phyloP scores from a whole-genome alignment of 148 eudicot genomes.

The Agrostemma githago region DNA sequence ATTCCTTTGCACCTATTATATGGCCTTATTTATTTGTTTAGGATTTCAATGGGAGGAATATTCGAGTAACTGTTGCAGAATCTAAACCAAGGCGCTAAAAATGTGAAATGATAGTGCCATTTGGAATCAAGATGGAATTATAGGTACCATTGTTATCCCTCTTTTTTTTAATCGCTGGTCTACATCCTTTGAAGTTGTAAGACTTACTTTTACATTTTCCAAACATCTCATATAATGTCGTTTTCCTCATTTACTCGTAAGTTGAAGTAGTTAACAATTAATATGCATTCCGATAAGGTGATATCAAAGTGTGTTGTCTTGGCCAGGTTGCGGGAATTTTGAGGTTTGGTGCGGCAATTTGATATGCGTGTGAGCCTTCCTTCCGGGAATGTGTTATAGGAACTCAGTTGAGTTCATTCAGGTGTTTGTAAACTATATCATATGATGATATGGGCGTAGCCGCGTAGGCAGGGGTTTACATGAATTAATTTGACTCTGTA shows the following conservation, averaged over 20 bases:
- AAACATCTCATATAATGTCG: no score
- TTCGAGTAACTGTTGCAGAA: conserved; percentile 80
- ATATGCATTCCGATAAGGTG: neutral
- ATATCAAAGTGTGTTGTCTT: neutral
- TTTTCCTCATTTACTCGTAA: neutral
- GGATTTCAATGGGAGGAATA: conserved; percentile 80
- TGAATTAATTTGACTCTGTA: neutral
- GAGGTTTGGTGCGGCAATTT: neutral
- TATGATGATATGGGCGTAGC: neutral
- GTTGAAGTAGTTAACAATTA: neutral
- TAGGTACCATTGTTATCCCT: conserved; percentile 8
- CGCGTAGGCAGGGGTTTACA: conserved; percentile 10
- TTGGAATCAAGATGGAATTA: conserved; percentile 22
- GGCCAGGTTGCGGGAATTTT: conserved; percentile 11
- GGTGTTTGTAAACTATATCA: conserved; percentile 12
- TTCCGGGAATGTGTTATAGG: conserved; percentile 2
- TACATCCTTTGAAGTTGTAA: neutral
- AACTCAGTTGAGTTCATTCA: conserved; percentile 3
- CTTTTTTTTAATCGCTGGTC: neutral
- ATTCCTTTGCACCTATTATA: neutral
- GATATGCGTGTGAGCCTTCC: conserved; percentile 4
- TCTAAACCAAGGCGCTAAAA: conserved; percentile 66
- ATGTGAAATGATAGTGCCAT: conserved; percentile 13
- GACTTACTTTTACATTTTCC: neutral
- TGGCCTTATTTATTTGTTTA: conserved; percentile 29